Evolutionary conservation across 306 rosid species (phyloP).

Genomic region (Pyrus pyrifolia): DNA sequence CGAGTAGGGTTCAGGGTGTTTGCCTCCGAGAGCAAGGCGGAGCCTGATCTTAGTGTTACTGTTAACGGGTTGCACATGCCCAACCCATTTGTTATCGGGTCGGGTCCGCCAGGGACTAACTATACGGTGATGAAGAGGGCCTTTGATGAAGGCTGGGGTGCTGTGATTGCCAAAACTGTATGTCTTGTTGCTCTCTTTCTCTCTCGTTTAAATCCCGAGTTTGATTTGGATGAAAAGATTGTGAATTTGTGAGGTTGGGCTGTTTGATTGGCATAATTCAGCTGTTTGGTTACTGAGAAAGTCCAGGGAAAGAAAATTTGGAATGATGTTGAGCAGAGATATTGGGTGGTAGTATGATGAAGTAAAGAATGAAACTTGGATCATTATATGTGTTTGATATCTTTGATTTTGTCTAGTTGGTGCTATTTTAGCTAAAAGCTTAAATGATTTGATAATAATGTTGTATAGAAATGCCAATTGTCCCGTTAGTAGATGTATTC

Average conservation of each 20-base stretch:
- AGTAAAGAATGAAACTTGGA: neutral
- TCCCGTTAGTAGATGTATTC: neutral
- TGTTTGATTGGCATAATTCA: neutral
- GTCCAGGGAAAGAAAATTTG: neutral
- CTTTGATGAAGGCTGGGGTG: constrained; percentile 99
- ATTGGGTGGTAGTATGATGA: neutral
- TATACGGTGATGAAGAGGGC: constrained; percentile 98
- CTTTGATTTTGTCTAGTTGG: neutral
- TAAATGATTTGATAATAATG: neutral
- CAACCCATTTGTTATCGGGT: constrained; percentile 90
- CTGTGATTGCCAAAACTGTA: constrained; percentile 96
- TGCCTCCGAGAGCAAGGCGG: constrained; percentile 51
- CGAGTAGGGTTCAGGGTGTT: constrained; percentile 59
- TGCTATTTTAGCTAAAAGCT: neutral
- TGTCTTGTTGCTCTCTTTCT: constrained; percentile 13
- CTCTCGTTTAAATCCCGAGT: constrained; percentile 1
- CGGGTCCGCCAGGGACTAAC: constrained; percentile 99
- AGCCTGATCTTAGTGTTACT: constrained; percentile 88
- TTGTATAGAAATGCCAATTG: neutral
- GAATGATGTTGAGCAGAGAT: neutral
- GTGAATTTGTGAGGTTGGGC: neutral
- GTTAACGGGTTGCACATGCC: constrained; percentile 86
- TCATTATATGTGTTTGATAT: neutral
- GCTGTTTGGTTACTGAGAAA: constrained; percentile 4
- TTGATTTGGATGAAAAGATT: neutral